Percentiles rank a stretch among this genome's conserved stretches.
These are phyloP conservation scores for Scheffersomyces lignicola DNA, from an alignment of 1,139 yeast species.

Conservation along the genomic window DNA sequence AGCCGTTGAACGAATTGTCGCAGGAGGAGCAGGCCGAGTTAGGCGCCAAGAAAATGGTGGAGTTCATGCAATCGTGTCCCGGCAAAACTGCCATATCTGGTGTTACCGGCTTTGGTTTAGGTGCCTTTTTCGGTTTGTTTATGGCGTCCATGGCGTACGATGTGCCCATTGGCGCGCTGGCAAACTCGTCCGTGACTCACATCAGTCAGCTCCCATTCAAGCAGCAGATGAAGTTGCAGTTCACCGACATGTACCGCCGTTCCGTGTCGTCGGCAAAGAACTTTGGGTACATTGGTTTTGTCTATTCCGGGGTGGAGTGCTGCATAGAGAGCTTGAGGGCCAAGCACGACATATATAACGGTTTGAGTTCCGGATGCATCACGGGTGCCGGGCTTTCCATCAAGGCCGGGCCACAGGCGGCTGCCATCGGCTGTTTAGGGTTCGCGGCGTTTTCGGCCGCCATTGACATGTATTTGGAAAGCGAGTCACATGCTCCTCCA, in stretches of 20 bases:
- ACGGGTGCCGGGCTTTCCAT: constrained; percentile 92
- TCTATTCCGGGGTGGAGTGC: constrained; percentile 95
- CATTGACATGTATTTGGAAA: constrained; percentile 83
- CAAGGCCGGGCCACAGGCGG: constrained; percentile 93
- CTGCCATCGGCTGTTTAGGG: constrained; percentile 91
- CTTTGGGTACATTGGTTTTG: constrained; percentile 92
- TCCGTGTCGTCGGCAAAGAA: constrained; percentile 87
- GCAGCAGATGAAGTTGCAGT: constrained; percentile 91
- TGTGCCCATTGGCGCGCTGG: constrained; percentile 65
- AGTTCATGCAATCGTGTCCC: constrained; percentile 89
- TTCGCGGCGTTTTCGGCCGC: constrained; percentile 97
- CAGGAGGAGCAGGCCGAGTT: constrained; percentile 92
- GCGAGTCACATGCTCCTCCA: constrained; percentile 87
- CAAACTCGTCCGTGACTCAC: constrained; percentile 36
- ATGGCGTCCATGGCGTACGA: constrained; percentile 94
- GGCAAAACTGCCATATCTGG: constrained; percentile 93
- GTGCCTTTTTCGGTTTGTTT: constrained; percentile 94
- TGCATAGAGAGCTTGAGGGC: constrained; percentile 84
- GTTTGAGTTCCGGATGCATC: constrained; percentile 89
- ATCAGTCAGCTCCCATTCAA: constrained; percentile 84
- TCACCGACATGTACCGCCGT: constrained; percentile 87
- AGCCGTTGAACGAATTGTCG: constrained; percentile 67
- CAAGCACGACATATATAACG: constrained; percentile 89
- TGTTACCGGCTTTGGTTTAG: constrained; percentile 90
- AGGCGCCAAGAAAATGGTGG: constrained; percentile 84